Percentiles rank a stretch among this genome's conserved stretches.
Conservation (phyloP, 257 asterid genomes). For the Solanum piurae region DNA sequence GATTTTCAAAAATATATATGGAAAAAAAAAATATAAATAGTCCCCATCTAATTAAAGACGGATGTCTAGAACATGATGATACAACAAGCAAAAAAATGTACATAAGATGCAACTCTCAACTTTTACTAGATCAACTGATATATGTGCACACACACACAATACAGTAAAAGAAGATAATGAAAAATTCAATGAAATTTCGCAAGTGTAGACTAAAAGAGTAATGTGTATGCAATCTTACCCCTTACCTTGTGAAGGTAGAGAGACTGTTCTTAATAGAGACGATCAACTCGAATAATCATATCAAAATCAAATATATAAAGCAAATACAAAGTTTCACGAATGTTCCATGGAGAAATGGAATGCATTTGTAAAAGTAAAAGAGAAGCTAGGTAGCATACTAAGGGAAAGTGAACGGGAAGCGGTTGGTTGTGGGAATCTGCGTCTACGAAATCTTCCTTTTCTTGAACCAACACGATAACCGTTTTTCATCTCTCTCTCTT, state of each 20-base stretch:
- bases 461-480: constrained; percentile 19
- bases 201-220: neutral
- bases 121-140: neutral
- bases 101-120: neutral
- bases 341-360: neutral
- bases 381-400: neutral
- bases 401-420: neutral
- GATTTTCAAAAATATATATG: neutral
- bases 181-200: neutral
- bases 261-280: neutral
- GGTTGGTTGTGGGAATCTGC: constrained; percentile 18
- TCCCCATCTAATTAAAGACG: neutral
- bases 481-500: neutral
- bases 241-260: neutral
- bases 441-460: constrained; percentile 46
- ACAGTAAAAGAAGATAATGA: neutral
- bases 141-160: neutral
- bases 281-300: neutral
- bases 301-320: neutral
- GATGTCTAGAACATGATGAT: neutral
- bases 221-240: neutral
- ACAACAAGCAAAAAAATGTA: neutral
- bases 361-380: neutral
- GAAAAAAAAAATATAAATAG: too few species aligned
- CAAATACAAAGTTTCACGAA: neutral